Conservation (phyloP, 345 rosid species). For the Lenwebbia sp. region DNA sequence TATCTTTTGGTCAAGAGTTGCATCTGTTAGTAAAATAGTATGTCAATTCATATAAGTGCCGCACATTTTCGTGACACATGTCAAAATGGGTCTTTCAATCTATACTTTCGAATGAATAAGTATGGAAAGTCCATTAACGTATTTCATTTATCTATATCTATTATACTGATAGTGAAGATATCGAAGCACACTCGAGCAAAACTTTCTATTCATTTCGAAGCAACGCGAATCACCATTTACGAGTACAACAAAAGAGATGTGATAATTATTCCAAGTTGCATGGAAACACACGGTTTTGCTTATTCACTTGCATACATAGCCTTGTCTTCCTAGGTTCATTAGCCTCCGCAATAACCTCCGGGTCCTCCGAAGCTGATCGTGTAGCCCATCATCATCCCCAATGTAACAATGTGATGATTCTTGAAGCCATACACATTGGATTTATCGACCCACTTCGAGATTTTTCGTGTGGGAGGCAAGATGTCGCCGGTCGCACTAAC, state of each 20-base stretch:
- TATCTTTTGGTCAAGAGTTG: too few species aligned
- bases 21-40: too few species aligned
- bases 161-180: background rate
- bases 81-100: background rate
- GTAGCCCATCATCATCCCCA: background rate
- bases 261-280: background rate
- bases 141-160: background rate
- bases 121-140: background rate
- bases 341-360: background rate
- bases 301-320: background rate
- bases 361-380: background rate
- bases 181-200: background rate
- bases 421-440: background rate
- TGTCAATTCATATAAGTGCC: too few species aligned
- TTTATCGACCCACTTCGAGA: too few species aligned
- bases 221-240: fast-evolving
- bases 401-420: background rate
- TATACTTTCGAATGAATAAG: too few species aligned
- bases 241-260: background rate
- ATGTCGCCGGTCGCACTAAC: too few species aligned
- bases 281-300: background rate
- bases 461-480: too few species aligned
- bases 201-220: background rate
- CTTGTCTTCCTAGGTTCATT: background rate
- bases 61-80: too few species aligned